Base-by-base conservation (phyloP, 2,329 filamentous ascomycete species). In the Penicillium sp. region DNA sequence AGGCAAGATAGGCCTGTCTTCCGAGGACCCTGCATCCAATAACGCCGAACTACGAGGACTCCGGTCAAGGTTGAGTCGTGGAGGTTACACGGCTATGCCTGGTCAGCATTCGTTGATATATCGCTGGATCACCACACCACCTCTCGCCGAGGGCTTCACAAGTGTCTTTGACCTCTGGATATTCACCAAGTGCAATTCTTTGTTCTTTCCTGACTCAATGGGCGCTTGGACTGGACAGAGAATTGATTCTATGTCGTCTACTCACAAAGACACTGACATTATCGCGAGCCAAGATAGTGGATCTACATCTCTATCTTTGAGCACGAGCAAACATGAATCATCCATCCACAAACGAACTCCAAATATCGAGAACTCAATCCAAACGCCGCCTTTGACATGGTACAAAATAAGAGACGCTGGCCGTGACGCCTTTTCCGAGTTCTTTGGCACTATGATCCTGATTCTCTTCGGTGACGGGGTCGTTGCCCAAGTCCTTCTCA, bases 391-490 rank as follows among this genome's bases (percentile, higher is more conserved):
- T 5, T 56, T 80, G 4, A 62, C 70, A 23, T 89, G 86, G 87
- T 80, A 75, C 44, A 76, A 75, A 34, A 70, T 85, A 24, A 78
- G 86, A 39, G 71, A 76, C 18, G 62, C 71, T 24, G 74, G 82
- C 33, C 79, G 81, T 54, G 85, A 88, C 58, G 81, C 81, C 1
- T 84, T 89, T 60, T 83, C 84, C 1, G 86, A 90, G 61, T 89
- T 89, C 72, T 81, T 87, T 46, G 87, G 86, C 7, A 87, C 84
- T 11, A 86, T 90, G 75, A 80, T 87, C 51, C 71, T 90, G 58
- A 77, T 90, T 54, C 72, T 90, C 36, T 90, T 90, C 63, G 87
- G 87, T 3, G 83, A 90, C 56, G 87, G 86, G n/a, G 84, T 84
- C 51, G 85, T 90, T 18, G 87, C 87, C 3, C 88, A 90, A 69